Percentiles rank a stretch among this genome's conserved stretches.
Evolutionary conservation across 2,329 filamentous ascomycete genomes (phyloP).

Genomic region (Aureobasidium lini): DNA sequence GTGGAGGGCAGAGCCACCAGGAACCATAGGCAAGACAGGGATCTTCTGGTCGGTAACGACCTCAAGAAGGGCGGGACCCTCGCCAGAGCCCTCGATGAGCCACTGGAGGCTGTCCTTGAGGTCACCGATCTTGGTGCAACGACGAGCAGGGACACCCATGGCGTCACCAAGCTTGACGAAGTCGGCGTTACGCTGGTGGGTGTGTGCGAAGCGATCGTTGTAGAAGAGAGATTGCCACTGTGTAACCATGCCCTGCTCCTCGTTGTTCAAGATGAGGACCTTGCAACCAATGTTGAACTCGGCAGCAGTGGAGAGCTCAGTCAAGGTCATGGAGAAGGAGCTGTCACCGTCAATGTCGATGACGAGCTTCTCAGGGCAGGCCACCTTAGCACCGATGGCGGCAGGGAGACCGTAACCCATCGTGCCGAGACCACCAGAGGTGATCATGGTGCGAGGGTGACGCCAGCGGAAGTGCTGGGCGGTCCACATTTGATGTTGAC

Average conservation of each 20-base stretch:
- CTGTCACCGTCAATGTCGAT: conserved; percentile 96
- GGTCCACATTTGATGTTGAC: conserved; percentile 98
- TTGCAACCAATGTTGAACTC: conserved; percentile 98
- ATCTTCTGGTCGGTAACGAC: conserved; percentile 84
- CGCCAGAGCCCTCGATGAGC: conserved; percentile 64
- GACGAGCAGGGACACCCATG: conserved; percentile 75
- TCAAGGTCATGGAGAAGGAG: conserved; percentile 98
- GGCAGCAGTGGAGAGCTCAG: conserved; percentile 83
- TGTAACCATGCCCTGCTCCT: conserved; percentile 97
- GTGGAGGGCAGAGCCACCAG: conserved; percentile 75
- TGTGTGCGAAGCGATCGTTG: conserved; percentile 86
- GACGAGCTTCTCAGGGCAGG: conserved; percentile 70
- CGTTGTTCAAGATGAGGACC: conserved; percentile 90
- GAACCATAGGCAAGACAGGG: conserved; percentile 96
- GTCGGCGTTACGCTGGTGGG: conserved; percentile 90
- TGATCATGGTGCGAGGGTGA: conserved; percentile 86
- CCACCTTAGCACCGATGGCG: conserved; percentile 92
- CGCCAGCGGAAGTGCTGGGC: conserved; percentile 97
- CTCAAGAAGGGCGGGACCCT: conserved; percentile 89
- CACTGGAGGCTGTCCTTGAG: conserved; percentile 73
- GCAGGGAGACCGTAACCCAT: conserved; percentile 96
- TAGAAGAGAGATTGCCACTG: conserved; percentile 99
- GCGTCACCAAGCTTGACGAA: conserved; percentile 89
- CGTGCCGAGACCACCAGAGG: conserved; percentile 87
- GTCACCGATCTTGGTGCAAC: conserved; percentile 67